phyloP scores from a whole-genome alignment of 768 basidiomycete genomes.

The Trametes villosa region DNA sequence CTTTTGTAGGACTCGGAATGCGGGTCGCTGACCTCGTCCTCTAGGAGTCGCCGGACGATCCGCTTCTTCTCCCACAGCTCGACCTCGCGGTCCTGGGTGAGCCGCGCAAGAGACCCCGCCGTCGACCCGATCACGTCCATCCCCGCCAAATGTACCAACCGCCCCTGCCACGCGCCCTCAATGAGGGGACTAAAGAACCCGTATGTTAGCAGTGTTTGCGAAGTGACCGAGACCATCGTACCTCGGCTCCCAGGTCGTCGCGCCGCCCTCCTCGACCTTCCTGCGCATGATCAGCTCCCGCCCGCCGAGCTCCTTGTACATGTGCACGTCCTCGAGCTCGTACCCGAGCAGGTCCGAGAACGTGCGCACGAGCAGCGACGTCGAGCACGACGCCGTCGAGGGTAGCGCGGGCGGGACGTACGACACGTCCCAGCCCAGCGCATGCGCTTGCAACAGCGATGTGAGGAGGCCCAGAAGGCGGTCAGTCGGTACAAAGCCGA shows the following conservation, averaged over 20 bases:
- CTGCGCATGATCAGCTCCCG: slow-evolving; percentile 67
- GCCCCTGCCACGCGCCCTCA: slow-evolving; percentile 61
- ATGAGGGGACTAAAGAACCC: slow-evolving; percentile 48
- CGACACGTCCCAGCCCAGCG: slow-evolving; percentile 68
- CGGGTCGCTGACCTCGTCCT: slow-evolving; percentile 47
- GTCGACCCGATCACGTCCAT: slow-evolving; percentile 70
- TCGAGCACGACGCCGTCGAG: slow-evolving; percentile 65
- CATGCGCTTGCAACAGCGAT: slow-evolving; percentile 63
- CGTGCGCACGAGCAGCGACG: slow-evolving; percentile 55
- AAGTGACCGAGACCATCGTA: slow-evolving; percentile 16
- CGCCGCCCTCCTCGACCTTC: slow-evolving; percentile 58
- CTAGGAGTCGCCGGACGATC: slow-evolving; percentile 53
- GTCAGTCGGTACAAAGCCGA: slow-evolving; percentile 47
- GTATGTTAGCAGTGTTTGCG: not conserved
- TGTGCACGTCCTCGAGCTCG: slow-evolving; percentile 58
- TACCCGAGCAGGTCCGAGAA: slow-evolving; percentile 66
- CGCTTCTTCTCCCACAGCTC: slow-evolving; percentile 70
- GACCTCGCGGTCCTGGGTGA: slow-evolving; percentile 63
- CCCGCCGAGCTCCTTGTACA: slow-evolving; percentile 73
- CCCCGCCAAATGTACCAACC: slow-evolving; percentile 60
- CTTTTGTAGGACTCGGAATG: not conserved
- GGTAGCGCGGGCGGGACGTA: slow-evolving; percentile 60
- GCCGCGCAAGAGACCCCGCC: slow-evolving; percentile 61
- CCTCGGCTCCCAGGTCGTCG: slow-evolving; percentile 61
- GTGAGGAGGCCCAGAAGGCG: slow-evolving; percentile 64